Evolutionary conservation across 768 basidiomycete species (phyloP).

Genomic region (Daedaleopsis sinensis): DNA sequence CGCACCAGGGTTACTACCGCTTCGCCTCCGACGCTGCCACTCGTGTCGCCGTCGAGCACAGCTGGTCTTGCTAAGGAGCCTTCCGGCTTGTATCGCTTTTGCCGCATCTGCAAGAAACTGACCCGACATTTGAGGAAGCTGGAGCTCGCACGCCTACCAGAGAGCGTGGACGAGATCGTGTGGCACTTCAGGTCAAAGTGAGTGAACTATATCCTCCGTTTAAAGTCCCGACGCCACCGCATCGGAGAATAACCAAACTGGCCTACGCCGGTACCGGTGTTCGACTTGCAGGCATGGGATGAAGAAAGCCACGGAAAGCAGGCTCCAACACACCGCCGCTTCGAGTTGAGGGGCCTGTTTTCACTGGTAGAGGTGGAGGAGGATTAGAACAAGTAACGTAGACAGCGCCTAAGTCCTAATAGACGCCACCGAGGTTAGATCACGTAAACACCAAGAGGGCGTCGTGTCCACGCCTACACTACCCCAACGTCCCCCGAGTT

Average conservation of each 20-base stretch:
- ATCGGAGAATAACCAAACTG: background rate
- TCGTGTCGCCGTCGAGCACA: background rate
- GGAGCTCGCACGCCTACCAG: background rate
- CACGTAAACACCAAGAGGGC: too few species aligned
- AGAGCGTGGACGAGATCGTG: background rate
- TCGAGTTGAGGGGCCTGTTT: too few species aligned
- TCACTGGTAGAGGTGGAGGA: too few species aligned
- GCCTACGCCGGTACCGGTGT: too few species aligned
- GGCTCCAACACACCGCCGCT: too few species aligned
- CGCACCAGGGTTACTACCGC: background rate
- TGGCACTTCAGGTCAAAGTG: background rate
- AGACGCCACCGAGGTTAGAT: too few species aligned
- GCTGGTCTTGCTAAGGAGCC: background rate
- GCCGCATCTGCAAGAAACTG: background rate
- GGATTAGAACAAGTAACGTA: too few species aligned
- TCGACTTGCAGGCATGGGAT: background rate
- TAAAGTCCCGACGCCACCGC: too few species aligned
- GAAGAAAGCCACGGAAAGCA: background rate
- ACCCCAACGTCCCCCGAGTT: background rate
- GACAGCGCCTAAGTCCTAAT: too few species aligned
- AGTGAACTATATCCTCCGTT: background rate
- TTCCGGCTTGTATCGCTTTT: background rate
- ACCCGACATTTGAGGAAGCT: background rate
- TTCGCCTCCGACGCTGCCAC: background rate
- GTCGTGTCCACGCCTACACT: background rate